Conservation (phyloP, 257 asterid genomes). For the Jaltomata sinuosa region DNA sequence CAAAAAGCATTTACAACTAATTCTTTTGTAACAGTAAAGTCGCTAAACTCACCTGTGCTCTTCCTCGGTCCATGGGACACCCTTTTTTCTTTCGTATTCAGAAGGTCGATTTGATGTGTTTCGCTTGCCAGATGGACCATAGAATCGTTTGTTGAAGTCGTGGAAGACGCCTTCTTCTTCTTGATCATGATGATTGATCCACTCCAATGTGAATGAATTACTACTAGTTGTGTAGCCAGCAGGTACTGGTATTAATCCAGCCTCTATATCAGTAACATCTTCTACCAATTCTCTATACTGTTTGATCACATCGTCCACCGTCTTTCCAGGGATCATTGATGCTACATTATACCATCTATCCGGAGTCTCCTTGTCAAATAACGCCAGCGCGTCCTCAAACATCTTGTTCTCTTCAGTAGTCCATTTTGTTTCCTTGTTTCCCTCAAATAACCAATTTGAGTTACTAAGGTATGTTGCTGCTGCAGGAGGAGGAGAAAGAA, state of each 20-base stretch:
- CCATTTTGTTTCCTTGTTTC: constrained; percentile 38
- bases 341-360: constrained; percentile 88
- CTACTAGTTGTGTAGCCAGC: constrained; percentile 34
- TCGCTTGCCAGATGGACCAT: constrained; percentile 36
- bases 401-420: constrained; percentile 68
- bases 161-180: constrained; percentile 1
- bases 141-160: constrained; percentile 23
- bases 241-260: constrained; percentile 65
- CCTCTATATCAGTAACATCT: constrained; percentile 66
- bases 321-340: constrained; percentile 68
- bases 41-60: constrained; percentile 57
- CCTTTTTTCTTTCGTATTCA: constrained; percentile 80
- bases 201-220: constrained; percentile 46
- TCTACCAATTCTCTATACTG: constrained; percentile 61
- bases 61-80: constrained; percentile 94
- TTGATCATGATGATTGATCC: constrained; percentile 31
- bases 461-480: constrained; percentile 26
- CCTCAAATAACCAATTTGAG: constrained; percentile 56
- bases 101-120: constrained; percentile 24
- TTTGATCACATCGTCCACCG: constrained; percentile 54
- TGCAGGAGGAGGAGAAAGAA: constrained; percentile 24
- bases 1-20: background rate
- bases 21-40: background rate
- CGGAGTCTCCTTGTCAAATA: constrained; percentile 72
- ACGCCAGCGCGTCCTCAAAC: constrained; percentile 71